A percentile compares a stretch with the other conserved stretches of the same genome.
These are phyloP conservation scores for Dimargaris cristalligena DNA, from an alignment of 192 early-diverging fungal species.

Conservation along the genomic window DNA sequence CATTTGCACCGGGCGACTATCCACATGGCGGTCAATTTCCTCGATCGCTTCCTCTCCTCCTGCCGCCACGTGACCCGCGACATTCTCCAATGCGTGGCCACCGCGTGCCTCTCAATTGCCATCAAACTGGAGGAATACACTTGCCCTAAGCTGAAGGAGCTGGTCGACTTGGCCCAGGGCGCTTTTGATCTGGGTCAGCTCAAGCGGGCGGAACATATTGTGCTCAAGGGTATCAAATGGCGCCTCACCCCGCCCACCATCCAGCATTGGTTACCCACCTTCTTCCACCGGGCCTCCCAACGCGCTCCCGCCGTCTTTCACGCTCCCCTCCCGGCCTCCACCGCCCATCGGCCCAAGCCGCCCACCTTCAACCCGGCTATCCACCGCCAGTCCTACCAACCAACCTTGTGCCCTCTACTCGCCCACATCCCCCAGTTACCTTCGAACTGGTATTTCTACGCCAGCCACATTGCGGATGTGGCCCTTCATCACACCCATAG, in stretches of 20 bases:
- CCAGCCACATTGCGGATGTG: constrained; percentile 24
- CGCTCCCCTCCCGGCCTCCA: neutral
- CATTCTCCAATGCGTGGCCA: constrained; percentile 31
- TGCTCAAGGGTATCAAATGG: constrained; percentile 24
- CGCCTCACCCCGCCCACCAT: constrained; percentile 25
- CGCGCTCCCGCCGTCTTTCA: constrained; percentile 3
- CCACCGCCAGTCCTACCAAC: neutral
- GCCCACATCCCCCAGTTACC: constrained; percentile 14
- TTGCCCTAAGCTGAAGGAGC: constrained; percentile 23
- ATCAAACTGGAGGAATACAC: constrained; percentile 32
- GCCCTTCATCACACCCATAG: constrained; percentile 21
- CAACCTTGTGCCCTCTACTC: neutral
- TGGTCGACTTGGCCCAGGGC: constrained; percentile 26
- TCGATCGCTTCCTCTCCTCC: constrained; percentile 26
- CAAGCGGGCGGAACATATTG: constrained; percentile 24
- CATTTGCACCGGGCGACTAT: constrained; percentile 29
- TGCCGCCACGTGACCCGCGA: constrained; percentile 17
- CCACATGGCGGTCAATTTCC: constrained; percentile 24
- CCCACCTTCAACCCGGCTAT: neutral
- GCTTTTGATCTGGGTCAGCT: constrained; percentile 27
- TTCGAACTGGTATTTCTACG: constrained; percentile 15
- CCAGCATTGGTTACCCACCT: constrained; percentile 22
- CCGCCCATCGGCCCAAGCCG: neutral
- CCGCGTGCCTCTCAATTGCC: constrained; percentile 29
- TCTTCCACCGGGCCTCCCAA: constrained; percentile 25